A percentile compares a stretch with the other conserved stretches of the same genome.
phyloP scores from a whole-genome alignment of 345 rosid genomes.

The Durio zibethinus region DNA sequence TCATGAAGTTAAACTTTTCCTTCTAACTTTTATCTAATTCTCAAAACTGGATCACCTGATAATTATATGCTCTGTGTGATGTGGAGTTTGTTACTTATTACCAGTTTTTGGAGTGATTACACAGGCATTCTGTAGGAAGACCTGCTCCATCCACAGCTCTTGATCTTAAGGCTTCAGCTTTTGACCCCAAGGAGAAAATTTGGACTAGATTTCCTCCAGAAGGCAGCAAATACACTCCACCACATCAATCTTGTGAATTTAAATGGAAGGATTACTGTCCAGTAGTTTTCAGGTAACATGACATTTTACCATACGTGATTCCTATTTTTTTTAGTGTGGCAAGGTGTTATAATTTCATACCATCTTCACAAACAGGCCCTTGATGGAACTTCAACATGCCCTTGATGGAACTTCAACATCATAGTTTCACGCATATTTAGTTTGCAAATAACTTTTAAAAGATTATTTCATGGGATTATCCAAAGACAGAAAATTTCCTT shows the following conservation, averaged over 20 bases:
- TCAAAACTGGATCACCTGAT: not conserved
- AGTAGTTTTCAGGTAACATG: slow-evolving; percentile 89
- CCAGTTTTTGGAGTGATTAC: not conserved
- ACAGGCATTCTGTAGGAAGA: slow-evolving; percentile 85
- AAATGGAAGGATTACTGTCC: slow-evolving; percentile 99
- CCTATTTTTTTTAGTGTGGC: not conserved
- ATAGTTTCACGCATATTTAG: not conserved
- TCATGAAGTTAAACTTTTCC: not conserved
- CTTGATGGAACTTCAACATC: not conserved
- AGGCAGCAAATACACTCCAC: slow-evolving; percentile 89
- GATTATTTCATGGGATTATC: not conserved
- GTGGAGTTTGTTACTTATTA: slow-evolving; percentile 8
- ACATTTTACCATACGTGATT: not conserved
- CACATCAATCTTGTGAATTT: slow-evolving; percentile 81
- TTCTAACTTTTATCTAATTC: not conserved
- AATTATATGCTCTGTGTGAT: not conserved
- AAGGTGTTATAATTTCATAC: not conserved
- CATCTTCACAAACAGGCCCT: not conserved
- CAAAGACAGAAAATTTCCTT: too few species aligned
- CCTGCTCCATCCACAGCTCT: slow-evolving; percentile 68
- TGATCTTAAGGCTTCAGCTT: slow-evolving; percentile 85
- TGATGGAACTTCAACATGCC: too few species aligned
- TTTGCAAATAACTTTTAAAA: too few species aligned
- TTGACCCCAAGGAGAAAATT: slow-evolving; percentile 85
- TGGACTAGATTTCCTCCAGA: slow-evolving; percentile 95